Conservation (phyloP, 1,139 yeast species). For the Debaryomyces udenii region DNA sequence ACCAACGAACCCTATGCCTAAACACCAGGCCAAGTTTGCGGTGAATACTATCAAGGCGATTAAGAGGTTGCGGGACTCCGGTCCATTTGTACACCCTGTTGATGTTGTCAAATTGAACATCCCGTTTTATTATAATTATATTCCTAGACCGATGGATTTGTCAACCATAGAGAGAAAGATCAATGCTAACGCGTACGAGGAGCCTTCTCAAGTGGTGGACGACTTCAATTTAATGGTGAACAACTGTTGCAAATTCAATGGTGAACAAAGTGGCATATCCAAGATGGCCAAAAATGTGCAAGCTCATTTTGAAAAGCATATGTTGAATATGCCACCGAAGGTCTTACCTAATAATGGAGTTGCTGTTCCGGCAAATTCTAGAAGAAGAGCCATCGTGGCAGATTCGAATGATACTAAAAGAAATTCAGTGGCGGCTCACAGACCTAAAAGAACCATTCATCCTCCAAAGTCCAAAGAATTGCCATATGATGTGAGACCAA, state of each 20-base stretch:
- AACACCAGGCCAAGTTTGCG: slow-evolving; percentile 80
- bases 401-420: slow-evolving; percentile 49
- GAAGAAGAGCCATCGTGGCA: slow-evolving; percentile 62
- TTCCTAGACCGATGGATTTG: slow-evolving; percentile 90
- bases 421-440: slow-evolving; percentile 51
- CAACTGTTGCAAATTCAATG: slow-evolving; percentile 85
- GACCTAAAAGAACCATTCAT: slow-evolving; percentile 95
- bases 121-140: slow-evolving; percentile 84
- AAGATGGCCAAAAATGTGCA: slow-evolving; percentile 90
- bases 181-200: slow-evolving; percentile 66
- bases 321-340: slow-evolving; percentile 86
- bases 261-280: slow-evolving; percentile 78
- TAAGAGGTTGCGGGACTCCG: slow-evolving; percentile 88
- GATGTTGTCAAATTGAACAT: slow-evolving; percentile 86
- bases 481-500: slow-evolving; percentile 87
- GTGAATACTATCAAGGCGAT: slow-evolving; percentile 73
- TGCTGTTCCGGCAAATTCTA: slow-evolving; percentile 41
- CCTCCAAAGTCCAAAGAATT: slow-evolving; percentile 96
- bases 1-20: slow-evolving; percentile 74
- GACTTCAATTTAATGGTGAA: slow-evolving; percentile 86
- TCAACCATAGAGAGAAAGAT: slow-evolving; percentile 87
- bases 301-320: slow-evolving; percentile 90
- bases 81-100: slow-evolving; percentile 87
- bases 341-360: slow-evolving; percentile 57
- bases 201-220: slow-evolving; percentile 65